Conservation (phyloP, 345 rosid genomes). For the Bruguiera parviflora region DNA sequence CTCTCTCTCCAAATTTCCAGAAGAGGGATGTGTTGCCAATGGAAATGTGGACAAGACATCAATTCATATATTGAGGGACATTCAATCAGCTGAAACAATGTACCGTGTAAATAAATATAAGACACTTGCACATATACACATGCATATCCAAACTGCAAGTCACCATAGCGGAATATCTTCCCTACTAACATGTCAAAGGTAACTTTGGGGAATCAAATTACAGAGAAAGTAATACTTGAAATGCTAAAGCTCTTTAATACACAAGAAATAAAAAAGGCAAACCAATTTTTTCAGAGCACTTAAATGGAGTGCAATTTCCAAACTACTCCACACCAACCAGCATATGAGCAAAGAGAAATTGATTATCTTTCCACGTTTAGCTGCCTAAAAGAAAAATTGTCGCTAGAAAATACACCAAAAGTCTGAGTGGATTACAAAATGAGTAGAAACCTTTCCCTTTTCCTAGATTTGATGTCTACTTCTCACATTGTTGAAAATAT, state of each 20-base stretch:
- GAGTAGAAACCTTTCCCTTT: too few species aligned
- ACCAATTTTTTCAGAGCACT: neutral
- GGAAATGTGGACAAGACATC: conserved; percentile 69
- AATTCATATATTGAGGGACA: conserved; percentile 86
- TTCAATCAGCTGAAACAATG: conserved; percentile 67
- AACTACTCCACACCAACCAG: neutral
- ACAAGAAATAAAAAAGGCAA: neutral
- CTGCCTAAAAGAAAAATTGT: neutral
- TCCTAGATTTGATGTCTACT: too few species aligned
- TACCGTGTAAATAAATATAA: neutral
- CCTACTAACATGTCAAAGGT: neutral
- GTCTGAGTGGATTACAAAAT: too few species aligned
- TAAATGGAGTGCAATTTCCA: neutral
- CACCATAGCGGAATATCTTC: neutral
- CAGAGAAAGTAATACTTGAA: neutral
- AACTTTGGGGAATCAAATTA: neutral
- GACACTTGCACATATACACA: neutral
- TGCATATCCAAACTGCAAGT: neutral
- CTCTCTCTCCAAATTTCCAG: conserved; percentile 73
- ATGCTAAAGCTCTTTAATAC: neutral
- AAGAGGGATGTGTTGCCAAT: conserved; percentile 59
- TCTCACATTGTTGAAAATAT: too few species aligned
- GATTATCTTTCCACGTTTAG: neutral
- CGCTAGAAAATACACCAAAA: neutral
- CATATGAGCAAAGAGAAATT: too few species aligned